A percentile compares a stretch with the other conserved stretches of the same genome.
These are phyloP conservation scores for Chloromonas sp. DNA, from an alignment of 163 green algal genomes.

Conservation along the genomic window DNA sequence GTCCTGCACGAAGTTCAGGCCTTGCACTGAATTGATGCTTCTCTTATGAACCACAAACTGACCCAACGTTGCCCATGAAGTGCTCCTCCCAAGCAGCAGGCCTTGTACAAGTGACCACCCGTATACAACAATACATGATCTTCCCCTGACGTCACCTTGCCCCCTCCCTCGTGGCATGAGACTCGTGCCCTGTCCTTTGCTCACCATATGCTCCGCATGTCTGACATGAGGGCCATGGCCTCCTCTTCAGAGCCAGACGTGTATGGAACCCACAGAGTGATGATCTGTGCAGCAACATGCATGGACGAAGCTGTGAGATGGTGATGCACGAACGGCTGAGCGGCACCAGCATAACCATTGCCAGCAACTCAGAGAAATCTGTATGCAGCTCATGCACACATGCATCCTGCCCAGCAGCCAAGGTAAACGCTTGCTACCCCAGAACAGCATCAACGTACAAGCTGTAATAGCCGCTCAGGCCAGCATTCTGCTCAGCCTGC, in stretches of 20 bases:
- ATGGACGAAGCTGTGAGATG: not conserved
- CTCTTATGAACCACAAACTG: not conserved
- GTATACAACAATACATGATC: not conserved
- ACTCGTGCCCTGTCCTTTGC: no score
- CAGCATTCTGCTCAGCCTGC: no score
- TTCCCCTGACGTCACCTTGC: no score
- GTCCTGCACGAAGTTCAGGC: no score
- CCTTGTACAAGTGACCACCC: not conserved
- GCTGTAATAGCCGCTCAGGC: no score
- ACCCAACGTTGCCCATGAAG: not conserved
- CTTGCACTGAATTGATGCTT: no score
- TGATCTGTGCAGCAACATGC: constrained; percentile 1
- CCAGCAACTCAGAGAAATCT: no score
- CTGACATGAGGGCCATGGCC: not conserved
- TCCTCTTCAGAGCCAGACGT: not conserved
- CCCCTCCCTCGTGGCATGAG: no score
- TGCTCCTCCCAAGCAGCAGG: not conserved
- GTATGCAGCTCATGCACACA: no score
- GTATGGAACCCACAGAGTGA: constrained; percentile 8
- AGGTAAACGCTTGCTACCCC: no score
- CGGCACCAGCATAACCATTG: not conserved
- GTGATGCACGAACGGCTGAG: not conserved
- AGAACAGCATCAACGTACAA: no score
- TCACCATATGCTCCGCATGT: constrained; percentile 2
- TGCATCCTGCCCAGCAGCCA: no score